Base-by-base conservation (phyloP, 306 rosid genomes). In the Vicia villosa region DNA sequence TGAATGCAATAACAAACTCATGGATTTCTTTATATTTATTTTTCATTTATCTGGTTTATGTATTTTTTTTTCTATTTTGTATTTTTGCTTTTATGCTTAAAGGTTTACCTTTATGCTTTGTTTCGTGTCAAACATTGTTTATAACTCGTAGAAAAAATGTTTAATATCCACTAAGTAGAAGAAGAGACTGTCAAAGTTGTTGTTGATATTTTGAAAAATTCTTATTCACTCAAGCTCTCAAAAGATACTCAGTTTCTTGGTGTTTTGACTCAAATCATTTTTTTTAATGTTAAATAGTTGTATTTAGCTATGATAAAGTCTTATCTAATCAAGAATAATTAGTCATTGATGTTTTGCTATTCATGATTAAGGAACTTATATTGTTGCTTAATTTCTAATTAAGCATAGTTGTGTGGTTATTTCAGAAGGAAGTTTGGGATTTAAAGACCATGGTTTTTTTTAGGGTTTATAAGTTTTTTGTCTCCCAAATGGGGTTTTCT, bases 191-290 rank as follows among this genome's bases (percentile, higher is more conserved):
- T 92, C 13, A 81, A 81, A 66, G 85, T 90, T 10, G 97, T 92
- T 49, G 94, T 92, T 30, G 87, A 86, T 60, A 80, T 82, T 74
- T 84, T 92, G 75, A 80, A 61, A 54, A 80, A 66, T 20, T 81
- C 94, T 8, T n/a, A 82, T 46, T 72, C 77, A 6, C 74, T 92
- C 30, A 92, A 84, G 74, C 20, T 92, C 65, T 92, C 97, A 7
- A 89, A 87, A 75, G 97, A 92, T 71, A 95, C 96, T 89, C 26
- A 60, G 89, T 83, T 77, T 51, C 63, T 38, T 38, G 14, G 13
- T 40, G 40, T 3, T 14, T 66, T 11, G 24, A 22, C 3, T 30
- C 0, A 24, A 34, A 5, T 21, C 5, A 4, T 20, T 62, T 5
- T 8, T 62, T 58, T 17, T 17, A 19, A 6, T 58, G 16, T 32